Evolutionary conservation across 2,329 filamentous ascomycete genomes (phyloP).

Genomic region (Elsinoe fawcettii): DNA sequence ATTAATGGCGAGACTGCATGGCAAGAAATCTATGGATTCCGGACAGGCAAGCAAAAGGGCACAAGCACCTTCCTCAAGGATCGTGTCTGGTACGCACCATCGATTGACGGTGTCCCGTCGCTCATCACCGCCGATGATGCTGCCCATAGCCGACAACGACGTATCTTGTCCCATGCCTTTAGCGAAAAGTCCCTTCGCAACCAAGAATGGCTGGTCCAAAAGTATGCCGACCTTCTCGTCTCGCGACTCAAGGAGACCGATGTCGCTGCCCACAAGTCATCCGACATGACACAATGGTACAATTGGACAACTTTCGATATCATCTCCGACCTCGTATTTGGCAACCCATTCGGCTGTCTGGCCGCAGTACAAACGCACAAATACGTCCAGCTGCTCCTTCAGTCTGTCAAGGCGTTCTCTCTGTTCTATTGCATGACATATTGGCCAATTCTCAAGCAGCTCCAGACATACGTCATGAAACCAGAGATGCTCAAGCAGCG

Average conservation of each 20-base stretch:
- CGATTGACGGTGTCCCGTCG: constrained; percentile 26
- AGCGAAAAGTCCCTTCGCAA: constrained; percentile 35
- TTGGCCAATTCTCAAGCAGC: constrained; percentile 20
- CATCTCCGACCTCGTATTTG: constrained; percentile 31
- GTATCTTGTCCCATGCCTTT: constrained; percentile 36
- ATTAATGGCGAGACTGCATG: constrained; percentile 37
- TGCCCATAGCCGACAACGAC: constrained; percentile 30
- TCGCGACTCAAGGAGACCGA: constrained; percentile 24
- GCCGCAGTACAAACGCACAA: constrained; percentile 24
- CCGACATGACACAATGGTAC: constrained; percentile 28
- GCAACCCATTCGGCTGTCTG: constrained; percentile 27
- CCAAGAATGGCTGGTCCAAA: constrained; percentile 34
- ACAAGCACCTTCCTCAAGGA: constrained; percentile 32
- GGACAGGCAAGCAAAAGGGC: constrained; percentile 31
- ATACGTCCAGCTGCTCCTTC: constrained; percentile 26
- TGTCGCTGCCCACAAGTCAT: constrained; percentile 13
- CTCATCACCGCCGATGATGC: constrained; percentile 27
- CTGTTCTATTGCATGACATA: constrained; percentile 24
- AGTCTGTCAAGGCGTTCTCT: constrained; percentile 24
- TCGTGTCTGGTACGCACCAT: constrained; percentile 27
- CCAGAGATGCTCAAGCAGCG: constrained; percentile 21
- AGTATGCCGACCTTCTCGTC: constrained; percentile 35
- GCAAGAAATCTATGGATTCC: constrained; percentile 38
- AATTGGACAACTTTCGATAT: constrained; percentile 35
- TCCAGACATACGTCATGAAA: constrained; percentile 18